phyloP scores from a whole-genome alignment of 441 rosid species.

The Brassica balearica region DNA sequence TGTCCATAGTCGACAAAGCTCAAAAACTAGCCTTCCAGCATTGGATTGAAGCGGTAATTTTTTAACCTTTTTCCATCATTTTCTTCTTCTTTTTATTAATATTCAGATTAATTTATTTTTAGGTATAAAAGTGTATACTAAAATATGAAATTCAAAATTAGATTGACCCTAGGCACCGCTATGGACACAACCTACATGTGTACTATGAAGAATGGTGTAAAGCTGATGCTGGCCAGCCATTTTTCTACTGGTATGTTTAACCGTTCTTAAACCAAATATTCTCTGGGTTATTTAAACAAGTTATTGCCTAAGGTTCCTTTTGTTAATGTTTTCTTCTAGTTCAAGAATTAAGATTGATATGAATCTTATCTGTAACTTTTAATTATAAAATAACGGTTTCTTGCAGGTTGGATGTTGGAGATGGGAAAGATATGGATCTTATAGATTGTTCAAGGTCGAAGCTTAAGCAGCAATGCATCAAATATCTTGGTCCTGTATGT shows the following conservation, averaged over 20 bases:
- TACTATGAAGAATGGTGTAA: conserved; percentile 84
- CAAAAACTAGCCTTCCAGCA: conserved; percentile 92
- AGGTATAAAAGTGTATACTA: conserved; percentile 1
- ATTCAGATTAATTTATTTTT: neutral
- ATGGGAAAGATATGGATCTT: conserved; percentile 79
- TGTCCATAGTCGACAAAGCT: conserved; percentile 78
- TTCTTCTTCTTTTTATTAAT: neutral
- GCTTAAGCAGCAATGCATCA: conserved; percentile 79
- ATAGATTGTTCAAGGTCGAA: conserved; percentile 65
- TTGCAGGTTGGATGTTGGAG: conserved; percentile 88
- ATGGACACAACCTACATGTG: conserved; percentile 76
- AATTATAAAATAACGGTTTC: neutral
- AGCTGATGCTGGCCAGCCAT: conserved; percentile 81
- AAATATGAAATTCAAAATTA: conserved; percentile 28
- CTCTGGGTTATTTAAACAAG: conserved; percentile 10
- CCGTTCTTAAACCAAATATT: conserved; percentile 1
- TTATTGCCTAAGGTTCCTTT: conserved; percentile 4
- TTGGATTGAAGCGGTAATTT: conserved; percentile 92
- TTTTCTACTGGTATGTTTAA: conserved; percentile 74
- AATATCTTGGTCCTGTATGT: conserved; percentile 93
- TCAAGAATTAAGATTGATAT: conserved; percentile 12
- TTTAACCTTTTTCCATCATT: neutral
- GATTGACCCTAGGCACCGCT: conserved; percentile 96
- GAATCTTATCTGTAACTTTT: neutral
- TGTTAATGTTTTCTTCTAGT: conserved; percentile 20